phyloP scores from a whole-genome alignment of 805 yeast species.

The Wickerhamomyces queroliae region DNA sequence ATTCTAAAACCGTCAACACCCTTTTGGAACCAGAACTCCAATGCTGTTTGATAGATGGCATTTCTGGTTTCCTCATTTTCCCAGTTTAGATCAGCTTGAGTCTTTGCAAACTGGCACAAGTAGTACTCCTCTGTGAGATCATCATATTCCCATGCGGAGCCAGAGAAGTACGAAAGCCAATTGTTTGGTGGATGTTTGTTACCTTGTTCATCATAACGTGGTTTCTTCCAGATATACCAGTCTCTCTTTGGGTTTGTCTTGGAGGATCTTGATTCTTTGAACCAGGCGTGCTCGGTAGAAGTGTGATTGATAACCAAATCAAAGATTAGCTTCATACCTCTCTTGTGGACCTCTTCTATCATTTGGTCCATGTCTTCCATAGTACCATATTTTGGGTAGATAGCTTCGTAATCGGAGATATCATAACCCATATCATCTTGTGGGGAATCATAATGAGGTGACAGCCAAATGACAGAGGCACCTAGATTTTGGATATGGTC shows the following conservation, averaged over 20 bases:
- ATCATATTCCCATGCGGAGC: constrained; percentile 54
- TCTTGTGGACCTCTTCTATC: constrained; percentile 38
- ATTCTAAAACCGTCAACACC: constrained; percentile 59
- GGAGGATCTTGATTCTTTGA: constrained; percentile 47
- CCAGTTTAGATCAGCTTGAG: constrained; percentile 62
- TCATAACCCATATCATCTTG: constrained; percentile 63
- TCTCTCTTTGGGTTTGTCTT: constrained; percentile 50
- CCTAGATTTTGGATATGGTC: constrained; percentile 47
- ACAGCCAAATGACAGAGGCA: constrained; percentile 48
- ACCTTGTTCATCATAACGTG: constrained; percentile 42
- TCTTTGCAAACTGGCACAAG: constrained; percentile 43
- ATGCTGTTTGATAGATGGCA: constrained; percentile 38
- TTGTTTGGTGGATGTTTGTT: constrained; percentile 50
- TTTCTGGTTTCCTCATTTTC: constrained; percentile 33
- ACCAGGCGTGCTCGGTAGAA: constrained; percentile 52
- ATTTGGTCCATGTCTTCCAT: constrained; percentile 45
- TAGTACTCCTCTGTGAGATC: constrained; percentile 50
- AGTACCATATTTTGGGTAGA: constrained; percentile 50
- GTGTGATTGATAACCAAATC: constrained; percentile 59
- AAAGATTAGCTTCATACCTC: constrained; percentile 46
- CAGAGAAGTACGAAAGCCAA: constrained; percentile 48
- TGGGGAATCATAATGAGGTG: constrained; percentile 54
- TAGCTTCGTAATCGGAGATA: constrained; percentile 45
- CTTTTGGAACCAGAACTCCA: constrained; percentile 47
- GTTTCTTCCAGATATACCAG: constrained; percentile 55